These are phyloP conservation scores for Vickermania ingenoplastis DNA, from an alignment of 208 protist genomes.

Conservation along the genomic window DNA sequence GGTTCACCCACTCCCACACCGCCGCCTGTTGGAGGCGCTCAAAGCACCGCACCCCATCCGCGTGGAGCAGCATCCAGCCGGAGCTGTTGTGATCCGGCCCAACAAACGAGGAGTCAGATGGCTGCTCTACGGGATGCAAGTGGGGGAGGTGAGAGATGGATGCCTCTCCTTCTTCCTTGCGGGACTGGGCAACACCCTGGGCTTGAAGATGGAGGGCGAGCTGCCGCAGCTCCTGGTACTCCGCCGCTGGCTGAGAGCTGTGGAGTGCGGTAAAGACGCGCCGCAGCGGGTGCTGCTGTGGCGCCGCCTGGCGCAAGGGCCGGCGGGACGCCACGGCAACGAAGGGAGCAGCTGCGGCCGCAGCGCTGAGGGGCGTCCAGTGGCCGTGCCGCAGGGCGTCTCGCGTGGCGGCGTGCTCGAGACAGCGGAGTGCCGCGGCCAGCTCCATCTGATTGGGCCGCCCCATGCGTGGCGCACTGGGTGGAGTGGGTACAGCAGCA, in stretches of 20 bases:
- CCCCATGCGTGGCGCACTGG: not conserved
- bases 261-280: not conserved
- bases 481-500: not conserved
- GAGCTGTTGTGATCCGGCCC: not conserved
- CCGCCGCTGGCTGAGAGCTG: slow-evolving; percentile 39
- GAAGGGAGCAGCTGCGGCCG: too few species aligned
- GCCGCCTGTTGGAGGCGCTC: slow-evolving; percentile 50
- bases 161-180: not conserved
- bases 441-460: slow-evolving; percentile 16
- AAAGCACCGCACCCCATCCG: slow-evolving; percentile 59
- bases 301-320: slow-evolving; percentile 6
- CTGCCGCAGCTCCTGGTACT: slow-evolving; percentile 59
- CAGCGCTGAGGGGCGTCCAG: not conserved
- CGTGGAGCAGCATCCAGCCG: slow-evolving; percentile 24
- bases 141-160: not conserved
- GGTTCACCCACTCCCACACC: slow-evolving; percentile 22
- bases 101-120: not conserved
- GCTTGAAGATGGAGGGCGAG: slow-evolving; percentile 26
- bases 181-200: not conserved
- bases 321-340: slow-evolving; percentile 11
- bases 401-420: slow-evolving; percentile 22
- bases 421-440: slow-evolving; percentile 34
- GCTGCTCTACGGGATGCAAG: too few species aligned
- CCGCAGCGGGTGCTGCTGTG: not conserved
- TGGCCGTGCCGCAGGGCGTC: slow-evolving; percentile 9